Evolutionary conservation across 345 rosid species (phyloP).

Genomic region (Citrus maxima): DNA sequence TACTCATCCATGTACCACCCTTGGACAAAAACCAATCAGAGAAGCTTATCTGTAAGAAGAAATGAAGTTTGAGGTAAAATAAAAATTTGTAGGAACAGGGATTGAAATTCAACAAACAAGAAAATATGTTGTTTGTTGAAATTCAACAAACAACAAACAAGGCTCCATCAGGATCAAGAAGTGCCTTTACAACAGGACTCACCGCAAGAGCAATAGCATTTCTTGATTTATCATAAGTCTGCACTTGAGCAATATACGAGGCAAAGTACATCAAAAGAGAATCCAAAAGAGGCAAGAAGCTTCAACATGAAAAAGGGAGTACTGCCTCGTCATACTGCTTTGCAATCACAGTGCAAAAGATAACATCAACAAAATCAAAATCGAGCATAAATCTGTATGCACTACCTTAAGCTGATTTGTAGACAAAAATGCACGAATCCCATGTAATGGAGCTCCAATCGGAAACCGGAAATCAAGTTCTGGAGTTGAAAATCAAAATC

Average conservation of each 20-base stretch:
- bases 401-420: slow-evolving; percentile 89
- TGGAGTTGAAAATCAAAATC: slow-evolving; percentile 35
- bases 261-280: slow-evolving; percentile 7
- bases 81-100: neutral
- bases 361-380: neutral
- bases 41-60: slow-evolving; percentile 75
- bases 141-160: slow-evolving; percentile 22
- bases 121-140: slow-evolving; percentile 1
- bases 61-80: slow-evolving; percentile 3
- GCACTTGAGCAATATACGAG: slow-evolving; percentile 20
- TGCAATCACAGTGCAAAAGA: neutral
- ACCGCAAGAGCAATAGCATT: slow-evolving; percentile 92
- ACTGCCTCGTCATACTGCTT: neutral
- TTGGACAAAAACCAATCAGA: slow-evolving; percentile 97
- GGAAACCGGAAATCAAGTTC: slow-evolving; percentile 97
- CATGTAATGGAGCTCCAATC: slow-evolving; percentile 93
- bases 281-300: neutral
- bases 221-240: slow-evolving; percentile 93
- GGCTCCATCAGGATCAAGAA: slow-evolving; percentile 86
- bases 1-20: slow-evolving; percentile 28
- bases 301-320: neutral
- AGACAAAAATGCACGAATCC: slow-evolving; percentile 74
- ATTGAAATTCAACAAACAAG: slow-evolving; percentile 1
- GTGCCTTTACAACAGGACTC: slow-evolving; percentile 94
- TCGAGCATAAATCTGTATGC: neutral